These are phyloP conservation scores for Stagonosporopsis chrysanthemi DNA, from an alignment of 2,329 filamentous ascomycete species.

Conservation along the genomic window DNA sequence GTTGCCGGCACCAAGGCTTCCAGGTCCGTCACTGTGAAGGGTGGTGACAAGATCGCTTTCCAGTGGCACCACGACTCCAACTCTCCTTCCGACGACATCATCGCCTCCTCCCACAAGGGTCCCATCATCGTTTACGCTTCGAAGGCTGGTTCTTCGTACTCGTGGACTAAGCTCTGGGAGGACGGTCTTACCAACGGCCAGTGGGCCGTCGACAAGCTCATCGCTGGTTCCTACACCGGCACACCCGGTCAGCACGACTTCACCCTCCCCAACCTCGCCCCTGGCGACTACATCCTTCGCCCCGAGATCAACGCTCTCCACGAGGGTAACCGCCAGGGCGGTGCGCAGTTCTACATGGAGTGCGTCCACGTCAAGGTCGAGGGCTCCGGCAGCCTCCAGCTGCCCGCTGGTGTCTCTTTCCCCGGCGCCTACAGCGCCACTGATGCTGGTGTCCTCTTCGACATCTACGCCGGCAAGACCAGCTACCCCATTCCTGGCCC, in stretches of 20 bases:
- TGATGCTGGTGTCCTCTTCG: slow-evolving; percentile 53
- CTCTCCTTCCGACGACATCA: slow-evolving; percentile 57
- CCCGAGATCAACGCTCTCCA: slow-evolving; percentile 57
- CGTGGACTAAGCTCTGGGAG: slow-evolving; percentile 58
- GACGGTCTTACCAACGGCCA: slow-evolving; percentile 44
- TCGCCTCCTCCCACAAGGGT: slow-evolving; percentile 60
- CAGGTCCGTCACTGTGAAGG: slow-evolving; percentile 56
- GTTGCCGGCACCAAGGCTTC: slow-evolving; percentile 43
- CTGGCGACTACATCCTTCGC: slow-evolving; percentile 54
- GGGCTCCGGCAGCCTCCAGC: slow-evolving; percentile 39
- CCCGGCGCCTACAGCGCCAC: slow-evolving; percentile 51
- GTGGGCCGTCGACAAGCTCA: slow-evolving; percentile 53
- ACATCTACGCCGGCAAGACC: slow-evolving; percentile 49
- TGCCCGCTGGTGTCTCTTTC: slow-evolving; percentile 56
- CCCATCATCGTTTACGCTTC: slow-evolving; percentile 62
- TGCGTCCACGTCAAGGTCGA: slow-evolving; percentile 54
- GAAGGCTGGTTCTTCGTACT: slow-evolving; percentile 51
- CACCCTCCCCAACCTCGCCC: slow-evolving; percentile 50
- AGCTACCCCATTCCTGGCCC: slow-evolving; percentile 49
- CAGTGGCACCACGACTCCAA: slow-evolving; percentile 63
- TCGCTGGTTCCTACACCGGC: slow-evolving; percentile 37
- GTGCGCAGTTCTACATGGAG: slow-evolving; percentile 56
- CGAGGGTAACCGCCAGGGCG: slow-evolving; percentile 46
- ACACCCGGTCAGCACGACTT: slow-evolving; percentile 53
- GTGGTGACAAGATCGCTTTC: slow-evolving; percentile 56